These are phyloP conservation scores for Hypoxylon crocopeplum DNA, from an alignment of 495 filamentous ascomycete genomes.

Conservation along the genomic window DNA sequence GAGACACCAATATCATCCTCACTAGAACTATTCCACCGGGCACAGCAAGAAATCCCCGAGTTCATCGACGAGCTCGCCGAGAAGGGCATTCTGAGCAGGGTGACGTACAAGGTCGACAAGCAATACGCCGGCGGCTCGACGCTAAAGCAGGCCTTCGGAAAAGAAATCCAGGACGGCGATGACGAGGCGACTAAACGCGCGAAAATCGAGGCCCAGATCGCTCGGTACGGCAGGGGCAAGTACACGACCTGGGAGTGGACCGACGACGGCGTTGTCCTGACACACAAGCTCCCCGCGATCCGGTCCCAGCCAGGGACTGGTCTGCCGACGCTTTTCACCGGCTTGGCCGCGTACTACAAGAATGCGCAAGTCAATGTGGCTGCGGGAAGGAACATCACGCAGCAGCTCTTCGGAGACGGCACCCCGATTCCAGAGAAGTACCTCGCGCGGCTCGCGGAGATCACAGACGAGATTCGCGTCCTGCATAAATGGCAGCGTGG, in stretches of 20 bases:
- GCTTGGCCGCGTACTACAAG: slow-evolving; percentile 55
- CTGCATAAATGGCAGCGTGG: slow-evolving; percentile 51
- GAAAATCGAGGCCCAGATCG: slow-evolving; percentile 62
- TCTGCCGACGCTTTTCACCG: slow-evolving; percentile 60
- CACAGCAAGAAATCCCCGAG: slow-evolving; percentile 54
- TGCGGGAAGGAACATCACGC: slow-evolving; percentile 30
- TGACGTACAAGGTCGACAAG: slow-evolving; percentile 54
- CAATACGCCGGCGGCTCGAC: slow-evolving; percentile 59
- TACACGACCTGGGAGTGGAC: slow-evolving; percentile 56
- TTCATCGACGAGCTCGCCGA: slow-evolving; percentile 55
- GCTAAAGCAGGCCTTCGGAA: slow-evolving; percentile 59
- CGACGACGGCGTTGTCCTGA: slow-evolving; percentile 52
- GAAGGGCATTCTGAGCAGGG: slow-evolving; percentile 53
- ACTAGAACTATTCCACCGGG: slow-evolving; percentile 56
- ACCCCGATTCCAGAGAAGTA: slow-evolving; percentile 59
- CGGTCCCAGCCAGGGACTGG: slow-evolving; percentile 57
- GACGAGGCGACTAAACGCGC: slow-evolving; percentile 47
- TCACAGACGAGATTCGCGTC: slow-evolving; percentile 57
- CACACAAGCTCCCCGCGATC: slow-evolving; percentile 45
- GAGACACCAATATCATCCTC: slow-evolving; percentile 61
- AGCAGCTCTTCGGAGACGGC: slow-evolving; percentile 56
- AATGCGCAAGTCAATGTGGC: slow-evolving; percentile 40
- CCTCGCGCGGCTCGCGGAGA: slow-evolving; percentile 51
- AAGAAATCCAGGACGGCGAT: slow-evolving; percentile 55
- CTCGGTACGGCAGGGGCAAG: slow-evolving; percentile 47